Evolutionary conservation across 2,329 filamentous ascomycete species (phyloP).

Genomic region (Epichloe uncinata): DNA sequence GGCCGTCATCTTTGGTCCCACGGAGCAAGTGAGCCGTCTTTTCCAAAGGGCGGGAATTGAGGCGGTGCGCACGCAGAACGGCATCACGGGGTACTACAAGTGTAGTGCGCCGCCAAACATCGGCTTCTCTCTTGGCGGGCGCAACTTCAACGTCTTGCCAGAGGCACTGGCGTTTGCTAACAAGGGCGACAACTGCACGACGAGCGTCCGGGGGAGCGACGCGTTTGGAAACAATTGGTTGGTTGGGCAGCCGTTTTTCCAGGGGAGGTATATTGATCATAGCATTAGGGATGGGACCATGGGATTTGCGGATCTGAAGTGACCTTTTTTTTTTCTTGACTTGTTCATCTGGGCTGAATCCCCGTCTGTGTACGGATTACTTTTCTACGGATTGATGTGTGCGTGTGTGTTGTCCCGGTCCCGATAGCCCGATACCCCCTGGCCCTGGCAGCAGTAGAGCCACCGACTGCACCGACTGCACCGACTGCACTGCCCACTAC

Average conservation of each 20-base stretch:
- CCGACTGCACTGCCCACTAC: too few relatives aligned
- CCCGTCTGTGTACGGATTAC: too few relatives aligned
- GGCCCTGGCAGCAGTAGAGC: too few relatives aligned
- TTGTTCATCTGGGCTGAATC: too few relatives aligned
- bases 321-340: neutral
- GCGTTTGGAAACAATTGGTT: slow-evolving; percentile 9
- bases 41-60: slow-evolving; percentile 9
- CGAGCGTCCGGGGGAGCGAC: slow-evolving; percentile 7
- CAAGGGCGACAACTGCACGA: slow-evolving; percentile 9
- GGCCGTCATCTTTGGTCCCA: slow-evolving; percentile 10
- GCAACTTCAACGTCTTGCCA: slow-evolving; percentile 9
- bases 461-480: too few relatives aligned
- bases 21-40: slow-evolving; percentile 3
- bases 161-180: slow-evolving; percentile 7
- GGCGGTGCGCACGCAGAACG: slow-evolving; percentile 2
- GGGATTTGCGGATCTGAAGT: slow-evolving; percentile 8
- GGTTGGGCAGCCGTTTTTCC: slow-evolving; percentile 13
- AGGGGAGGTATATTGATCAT: slow-evolving; percentile 12
- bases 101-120: slow-evolving; percentile 8
- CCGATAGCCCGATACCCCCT: too few relatives aligned
- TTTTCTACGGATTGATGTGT: too few relatives aligned
- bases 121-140: slow-evolving; percentile 7
- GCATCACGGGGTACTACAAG: slow-evolving; percentile 9
- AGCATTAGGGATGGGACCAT: slow-evolving; percentile 7
- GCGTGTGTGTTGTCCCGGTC: too few relatives aligned